These are phyloP conservation scores for Gastrodia elata DNA, from an alignment of 106 monocot species.

Conservation along the genomic window DNA sequence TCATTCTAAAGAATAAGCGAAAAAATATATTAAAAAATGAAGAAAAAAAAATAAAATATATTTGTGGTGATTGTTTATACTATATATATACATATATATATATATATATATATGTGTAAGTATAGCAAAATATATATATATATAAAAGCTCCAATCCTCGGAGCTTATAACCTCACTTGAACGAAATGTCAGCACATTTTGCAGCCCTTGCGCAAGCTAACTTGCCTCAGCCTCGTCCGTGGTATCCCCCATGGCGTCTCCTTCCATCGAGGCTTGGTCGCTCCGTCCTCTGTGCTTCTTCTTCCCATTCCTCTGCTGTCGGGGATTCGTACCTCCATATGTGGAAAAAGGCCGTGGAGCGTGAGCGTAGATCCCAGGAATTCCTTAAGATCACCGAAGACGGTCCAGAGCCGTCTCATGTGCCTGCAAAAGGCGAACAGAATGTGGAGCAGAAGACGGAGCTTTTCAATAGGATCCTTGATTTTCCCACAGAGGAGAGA, in stretches of 20 bases:
- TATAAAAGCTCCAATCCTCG: too few species aligned
- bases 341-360: conserved; percentile 68
- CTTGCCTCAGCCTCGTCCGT: background rate
- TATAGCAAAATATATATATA: too few species aligned
- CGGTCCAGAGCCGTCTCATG: background rate
- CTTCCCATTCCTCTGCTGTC: background rate
- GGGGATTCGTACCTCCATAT: conserved; percentile 56
- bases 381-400: conserved; percentile 11
- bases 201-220: background rate
- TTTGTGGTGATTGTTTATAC: too few species aligned
- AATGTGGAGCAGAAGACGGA: conserved; percentile 48
- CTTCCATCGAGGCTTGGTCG: background rate
- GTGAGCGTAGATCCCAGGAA: conserved; percentile 28
- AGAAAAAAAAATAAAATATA: too few species aligned
- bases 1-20: too few species aligned
- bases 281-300: background rate
- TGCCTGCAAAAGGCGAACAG: conserved; percentile 1
- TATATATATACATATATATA: too few species aligned
- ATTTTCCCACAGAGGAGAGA: conserved; percentile 65
- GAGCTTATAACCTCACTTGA: too few species aligned
- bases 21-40: too few species aligned
- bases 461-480: conserved; percentile 45
- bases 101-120: too few species aligned
- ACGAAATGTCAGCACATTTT: conserved; percentile 5
- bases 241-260: background rate